Evolutionary conservation across 306 rosid species (phyloP), one percentile per base, ranked within the genome.

Genomic region (Cyclanthera cordifolia): DNA sequence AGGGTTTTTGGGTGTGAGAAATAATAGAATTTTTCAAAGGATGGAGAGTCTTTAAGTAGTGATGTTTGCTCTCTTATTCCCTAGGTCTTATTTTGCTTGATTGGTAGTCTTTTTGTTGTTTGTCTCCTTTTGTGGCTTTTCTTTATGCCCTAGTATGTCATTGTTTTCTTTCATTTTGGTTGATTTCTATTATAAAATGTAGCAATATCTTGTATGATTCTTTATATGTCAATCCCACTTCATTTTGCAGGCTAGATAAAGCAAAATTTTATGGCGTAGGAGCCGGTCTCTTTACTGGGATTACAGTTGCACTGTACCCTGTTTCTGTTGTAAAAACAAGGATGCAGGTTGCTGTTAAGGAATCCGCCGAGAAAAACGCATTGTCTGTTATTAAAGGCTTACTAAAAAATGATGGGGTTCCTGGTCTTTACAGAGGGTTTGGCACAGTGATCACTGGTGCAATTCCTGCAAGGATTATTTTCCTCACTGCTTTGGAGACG

Each of bases 321-420:
- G 85, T 89, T 49, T 87, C 95, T 59, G 89, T 92, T 60, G 89
- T 92, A 74, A 92, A 92, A 79, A 89, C 96, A 46, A 84, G 97
- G 76, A 72, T 92, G 73, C 97, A 92, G 76, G 93, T 92, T 75
- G 95, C 95, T 68, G 76, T 91, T 8, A 92, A 68, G 79, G 92
- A 89, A 25, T 68, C 90, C 41, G 58, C 74, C 30, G 97, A 92
- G 77, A 87, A 78, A 70, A 87, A 67, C 81, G 95, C 90, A 21
- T 76, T 77, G 14, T 85, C 97, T 66, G 92, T 89, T 7, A 43
- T 83, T 30, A 90, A 75, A 67, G 96, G 96, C 52, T 75, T 92
- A 43, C 84, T 86, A 39, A 89, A 70, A 81, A 79, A 86, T 11
- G 96, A 92, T 69, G 97, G 97, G 23, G 37, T 87, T 67, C 97